A percentile compares a stretch with the other conserved stretches of the same genome.
Evolutionary conservation across 768 basidiomycete species (phyloP).

Genomic region (Leucocoprinus birnbaumii): DNA sequence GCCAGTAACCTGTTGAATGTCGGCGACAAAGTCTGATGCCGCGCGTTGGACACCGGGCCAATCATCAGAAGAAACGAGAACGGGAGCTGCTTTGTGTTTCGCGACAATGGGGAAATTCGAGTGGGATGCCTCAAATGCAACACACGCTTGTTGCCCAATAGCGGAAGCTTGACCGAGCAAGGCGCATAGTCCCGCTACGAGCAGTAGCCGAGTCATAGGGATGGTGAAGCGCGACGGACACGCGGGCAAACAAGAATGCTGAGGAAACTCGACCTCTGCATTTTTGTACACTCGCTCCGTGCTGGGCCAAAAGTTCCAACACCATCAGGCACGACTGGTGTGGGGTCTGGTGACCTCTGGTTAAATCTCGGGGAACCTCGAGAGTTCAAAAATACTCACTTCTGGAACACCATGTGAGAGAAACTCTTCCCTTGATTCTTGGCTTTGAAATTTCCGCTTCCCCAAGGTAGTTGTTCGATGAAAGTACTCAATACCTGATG

Average conservation of each 20-base stretch:
- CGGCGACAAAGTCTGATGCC: conserved; percentile 55
- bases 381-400: neutral
- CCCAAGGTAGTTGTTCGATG: too few relatives aligned
- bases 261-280: neutral
- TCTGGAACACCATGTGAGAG: conserved; percentile 1
- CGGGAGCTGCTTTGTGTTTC: conserved; percentile 42
- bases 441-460: neutral
- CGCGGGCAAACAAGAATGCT: neutral
- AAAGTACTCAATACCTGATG: too few relatives aligned
- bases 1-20: conserved; percentile 61
- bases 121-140: conserved; percentile 36
- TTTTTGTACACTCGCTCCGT: conserved; percentile 6
- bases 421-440: neutral
- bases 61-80: conserved; percentile 52
- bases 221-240: neutral
- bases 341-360: conserved; percentile 7
- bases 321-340: neutral
- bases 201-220: conserved; percentile 7
- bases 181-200: conserved; percentile 15
- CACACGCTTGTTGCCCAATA: conserved; percentile 49
- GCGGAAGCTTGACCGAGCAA: conserved; percentile 24
- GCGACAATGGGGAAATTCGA: conserved; percentile 42
- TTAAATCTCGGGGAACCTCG: conserved; percentile 9
- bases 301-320: neutral
- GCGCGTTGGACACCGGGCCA: conserved; percentile 65